Conservation (phyloP, 352 stramenopile genomes). For the Phytopythium ostracodes region DNA sequence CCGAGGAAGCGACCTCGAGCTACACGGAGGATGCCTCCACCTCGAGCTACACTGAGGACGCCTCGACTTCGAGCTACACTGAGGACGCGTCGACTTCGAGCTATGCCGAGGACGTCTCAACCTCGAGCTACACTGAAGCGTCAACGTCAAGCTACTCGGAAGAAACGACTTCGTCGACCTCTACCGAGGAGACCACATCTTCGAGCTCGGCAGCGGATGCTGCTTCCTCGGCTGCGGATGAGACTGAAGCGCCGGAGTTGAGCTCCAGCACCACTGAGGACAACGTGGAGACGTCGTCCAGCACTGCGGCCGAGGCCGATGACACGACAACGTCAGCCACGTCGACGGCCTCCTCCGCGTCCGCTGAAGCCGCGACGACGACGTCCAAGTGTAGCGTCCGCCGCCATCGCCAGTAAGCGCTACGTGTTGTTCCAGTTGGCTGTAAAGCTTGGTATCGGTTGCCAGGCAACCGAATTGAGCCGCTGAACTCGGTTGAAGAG, state of each 20-base stretch:
- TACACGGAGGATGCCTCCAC: neutral
- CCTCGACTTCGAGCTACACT: neutral
- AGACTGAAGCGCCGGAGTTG: neutral
- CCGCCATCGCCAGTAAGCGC: neutral
- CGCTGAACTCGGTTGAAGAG: too few species aligned
- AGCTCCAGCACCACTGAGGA: slow-evolving; percentile 1
- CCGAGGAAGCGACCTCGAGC: neutral
- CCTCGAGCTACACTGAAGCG: neutral
- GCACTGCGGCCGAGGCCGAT: neutral
- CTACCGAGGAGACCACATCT: neutral
- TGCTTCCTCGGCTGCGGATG: neutral
- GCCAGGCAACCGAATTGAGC: too few species aligned
- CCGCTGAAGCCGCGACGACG: neutral
- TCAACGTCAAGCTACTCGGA: neutral
- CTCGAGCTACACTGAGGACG: neutral
- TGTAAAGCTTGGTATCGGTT: neutral
- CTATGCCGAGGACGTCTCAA: neutral
- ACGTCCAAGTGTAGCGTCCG: slow-evolving; percentile 6
- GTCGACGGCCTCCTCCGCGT: neutral
- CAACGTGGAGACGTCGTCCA: neutral
- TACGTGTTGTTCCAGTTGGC: neutral
- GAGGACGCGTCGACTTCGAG: neutral
- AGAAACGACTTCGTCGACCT: neutral
- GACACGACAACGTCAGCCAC: neutral
- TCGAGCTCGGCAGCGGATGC: neutral